Evolutionary conservation across 208 protist genomes (phyloP).

Genomic region (Leishmania lainsoni): DNA sequence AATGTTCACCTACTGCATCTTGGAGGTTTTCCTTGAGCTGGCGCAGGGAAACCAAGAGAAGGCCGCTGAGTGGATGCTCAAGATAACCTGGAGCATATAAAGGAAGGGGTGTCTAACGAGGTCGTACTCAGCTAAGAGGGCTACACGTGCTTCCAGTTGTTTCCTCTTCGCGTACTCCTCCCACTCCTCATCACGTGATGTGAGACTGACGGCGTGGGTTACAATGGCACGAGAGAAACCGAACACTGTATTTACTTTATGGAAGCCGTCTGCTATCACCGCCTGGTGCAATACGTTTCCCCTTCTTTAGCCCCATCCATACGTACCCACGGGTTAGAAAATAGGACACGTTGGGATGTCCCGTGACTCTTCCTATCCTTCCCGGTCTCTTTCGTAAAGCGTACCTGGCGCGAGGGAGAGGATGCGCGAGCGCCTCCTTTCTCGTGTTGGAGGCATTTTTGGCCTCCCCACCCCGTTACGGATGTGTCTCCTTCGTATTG

Average conservation of each 20-base stretch:
- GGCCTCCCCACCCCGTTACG: background rate
- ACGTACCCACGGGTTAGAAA: background rate
- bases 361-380: background rate
- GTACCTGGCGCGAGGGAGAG: background rate
- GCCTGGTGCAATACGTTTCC: background rate
- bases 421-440: background rate
- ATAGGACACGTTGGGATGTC: background rate
- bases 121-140: background rate
- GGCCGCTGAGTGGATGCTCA: constrained; percentile 67
- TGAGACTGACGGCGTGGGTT: background rate
- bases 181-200: background rate
- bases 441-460: background rate
- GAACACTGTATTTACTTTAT: background rate
- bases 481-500: background rate
- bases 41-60: constrained; percentile 86
- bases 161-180: background rate
- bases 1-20: constrained; percentile 76
- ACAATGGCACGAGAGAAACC: background rate
- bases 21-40: constrained; percentile 83
- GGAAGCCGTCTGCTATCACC: background rate
- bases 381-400: background rate
- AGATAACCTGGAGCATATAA: constrained; percentile 70
- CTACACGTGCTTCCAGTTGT: background rate
- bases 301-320: background rate
- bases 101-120: background rate